phyloP scores from a whole-genome alignment of 768 basidiomycete species.

The Podaxis carcinomalis region DNA sequence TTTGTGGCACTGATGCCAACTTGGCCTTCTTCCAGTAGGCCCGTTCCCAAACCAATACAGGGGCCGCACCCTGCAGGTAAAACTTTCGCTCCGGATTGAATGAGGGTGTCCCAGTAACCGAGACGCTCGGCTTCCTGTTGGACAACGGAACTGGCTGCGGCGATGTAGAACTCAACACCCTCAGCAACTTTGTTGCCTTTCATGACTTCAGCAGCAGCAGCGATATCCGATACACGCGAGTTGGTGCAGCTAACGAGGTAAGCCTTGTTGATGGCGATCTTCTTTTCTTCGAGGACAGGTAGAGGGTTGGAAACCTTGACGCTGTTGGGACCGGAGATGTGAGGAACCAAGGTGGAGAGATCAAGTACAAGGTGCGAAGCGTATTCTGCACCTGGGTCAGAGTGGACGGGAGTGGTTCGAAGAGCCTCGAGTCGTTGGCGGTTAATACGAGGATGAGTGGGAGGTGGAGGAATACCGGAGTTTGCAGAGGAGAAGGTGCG shows the following conservation, averaged over 20 bases:
- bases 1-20: conserved; percentile 98
- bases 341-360: conserved; percentile 89
- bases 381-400: conserved; percentile 79
- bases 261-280: conserved; percentile 89
- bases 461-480: conserved; percentile 60
- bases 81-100: conserved; percentile 86
- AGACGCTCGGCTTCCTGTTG: conserved; percentile 83
- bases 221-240: conserved; percentile 91
- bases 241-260: conserved; percentile 99
- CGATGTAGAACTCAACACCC: conserved; percentile 96
- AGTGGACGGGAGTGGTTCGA: conserved; percentile 44
- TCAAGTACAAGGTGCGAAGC: conserved; percentile 87
- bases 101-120: conserved; percentile 86
- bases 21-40: conserved; percentile 90
- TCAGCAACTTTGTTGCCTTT: conserved; percentile 75
- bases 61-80: conserved; percentile 97
- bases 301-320: conserved; percentile 96
- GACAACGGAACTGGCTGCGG: conserved; percentile 89
- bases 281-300: conserved; percentile 68
- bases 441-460: conserved; percentile 86
- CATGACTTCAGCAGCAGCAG: conserved; percentile 88
- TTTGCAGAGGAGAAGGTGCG: conserved; percentile 63
- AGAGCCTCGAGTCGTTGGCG: conserved; percentile 63
- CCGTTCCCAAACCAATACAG: conserved; percentile 94
- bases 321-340: conserved; percentile 96